These are phyloP conservation scores for Gonium pectorale DNA, from an alignment of 139 green algal genomes.

Conservation along the genomic window DNA sequence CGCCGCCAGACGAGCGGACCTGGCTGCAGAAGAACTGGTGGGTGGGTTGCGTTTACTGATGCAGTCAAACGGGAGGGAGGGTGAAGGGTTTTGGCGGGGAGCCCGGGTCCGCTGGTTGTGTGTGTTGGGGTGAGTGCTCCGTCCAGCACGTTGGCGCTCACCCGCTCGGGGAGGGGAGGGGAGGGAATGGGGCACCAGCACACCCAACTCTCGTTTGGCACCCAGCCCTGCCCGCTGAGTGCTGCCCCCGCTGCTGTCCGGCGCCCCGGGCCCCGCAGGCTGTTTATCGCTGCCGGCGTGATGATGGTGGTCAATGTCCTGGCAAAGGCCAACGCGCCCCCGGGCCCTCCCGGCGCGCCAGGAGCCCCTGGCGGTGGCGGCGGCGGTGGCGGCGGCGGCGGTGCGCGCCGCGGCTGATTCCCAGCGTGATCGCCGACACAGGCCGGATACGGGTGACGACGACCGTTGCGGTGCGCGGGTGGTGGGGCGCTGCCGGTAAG, in stretches of 20 bases:
- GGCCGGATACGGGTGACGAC: too few species aligned
- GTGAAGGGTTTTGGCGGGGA: too few species aligned
- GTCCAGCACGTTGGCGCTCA: not conserved
- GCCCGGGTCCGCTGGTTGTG: too few species aligned
- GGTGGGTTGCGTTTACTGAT: not conserved
- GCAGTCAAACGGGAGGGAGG: not conserved
- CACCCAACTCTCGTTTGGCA: not conserved
- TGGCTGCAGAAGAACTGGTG: conserved; percentile 44
- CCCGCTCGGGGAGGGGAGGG: not conserved
- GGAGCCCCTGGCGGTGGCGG: not conserved
- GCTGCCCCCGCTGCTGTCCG: not conserved
- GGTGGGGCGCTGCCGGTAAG: too few species aligned
- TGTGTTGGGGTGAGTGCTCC: not conserved
- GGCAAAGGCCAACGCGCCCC: not conserved
- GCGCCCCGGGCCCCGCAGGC: not conserved
- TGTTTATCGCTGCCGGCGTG: not conserved
- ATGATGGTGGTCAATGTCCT: conserved; percentile 26
- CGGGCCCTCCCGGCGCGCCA: not conserved
- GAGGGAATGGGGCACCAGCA: not conserved
- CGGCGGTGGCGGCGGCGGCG: not conserved
- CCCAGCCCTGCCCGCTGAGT: not conserved
- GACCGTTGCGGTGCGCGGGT: too few species aligned
- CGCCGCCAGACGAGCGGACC: conserved; percentile 22
- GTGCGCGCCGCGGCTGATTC: conserved; percentile 6
- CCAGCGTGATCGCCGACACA: too few species aligned